phyloP scores from a whole-genome alignment of 768 basidiomycete species.

The Boletus tylopilopsis region DNA sequence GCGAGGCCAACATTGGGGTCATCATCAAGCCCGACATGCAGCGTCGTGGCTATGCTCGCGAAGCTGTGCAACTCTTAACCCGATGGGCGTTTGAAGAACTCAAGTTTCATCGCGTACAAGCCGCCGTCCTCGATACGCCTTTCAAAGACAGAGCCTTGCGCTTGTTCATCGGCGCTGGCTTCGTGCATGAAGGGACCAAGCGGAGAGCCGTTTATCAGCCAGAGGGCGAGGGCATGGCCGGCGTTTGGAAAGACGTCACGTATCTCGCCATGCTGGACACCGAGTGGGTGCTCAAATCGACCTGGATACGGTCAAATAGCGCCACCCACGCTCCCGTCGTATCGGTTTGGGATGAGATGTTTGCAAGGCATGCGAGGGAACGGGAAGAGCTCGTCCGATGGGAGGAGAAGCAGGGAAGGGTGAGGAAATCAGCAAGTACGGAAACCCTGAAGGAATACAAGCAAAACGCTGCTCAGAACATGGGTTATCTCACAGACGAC shows the following conservation, averaged over 20 bases:
- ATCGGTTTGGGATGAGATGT: slow-evolving; percentile 60
- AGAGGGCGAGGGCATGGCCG: slow-evolving; percentile 31
- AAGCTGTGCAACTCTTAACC: slow-evolving; percentile 44
- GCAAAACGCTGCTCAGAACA: slow-evolving; percentile 3
- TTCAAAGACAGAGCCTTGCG: slow-evolving; percentile 41
- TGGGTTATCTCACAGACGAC: slow-evolving; percentile 16
- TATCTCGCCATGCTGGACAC: slow-evolving; percentile 59
- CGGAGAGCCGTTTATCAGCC: slow-evolving; percentile 51
- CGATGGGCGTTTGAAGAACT: slow-evolving; percentile 41
- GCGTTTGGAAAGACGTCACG: slow-evolving; percentile 56
- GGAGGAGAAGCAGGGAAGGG: slow-evolving; percentile 37
- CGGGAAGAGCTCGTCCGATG: slow-evolving; percentile 51
- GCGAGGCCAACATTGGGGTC: slow-evolving; percentile 58
- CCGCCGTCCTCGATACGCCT: slow-evolving; percentile 43
- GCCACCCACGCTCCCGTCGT: slow-evolving; percentile 25
- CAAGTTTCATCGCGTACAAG: slow-evolving; percentile 34
- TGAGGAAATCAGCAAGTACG: slow-evolving; percentile 36
- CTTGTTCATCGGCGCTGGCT: slow-evolving; percentile 49
- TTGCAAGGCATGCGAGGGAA: slow-evolving; percentile 54
- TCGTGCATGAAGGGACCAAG: slow-evolving; percentile 60
- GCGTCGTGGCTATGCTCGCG: slow-evolving; percentile 41
- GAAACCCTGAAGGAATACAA: slow-evolving; percentile 37
- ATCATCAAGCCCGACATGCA: slow-evolving; percentile 38
- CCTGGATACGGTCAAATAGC: slow-evolving; percentile 12
- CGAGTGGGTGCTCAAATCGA: slow-evolving; percentile 46